Base-by-base conservation (phyloP, 352 stramenopile genomes). In the Peronospora destructor region DNA sequence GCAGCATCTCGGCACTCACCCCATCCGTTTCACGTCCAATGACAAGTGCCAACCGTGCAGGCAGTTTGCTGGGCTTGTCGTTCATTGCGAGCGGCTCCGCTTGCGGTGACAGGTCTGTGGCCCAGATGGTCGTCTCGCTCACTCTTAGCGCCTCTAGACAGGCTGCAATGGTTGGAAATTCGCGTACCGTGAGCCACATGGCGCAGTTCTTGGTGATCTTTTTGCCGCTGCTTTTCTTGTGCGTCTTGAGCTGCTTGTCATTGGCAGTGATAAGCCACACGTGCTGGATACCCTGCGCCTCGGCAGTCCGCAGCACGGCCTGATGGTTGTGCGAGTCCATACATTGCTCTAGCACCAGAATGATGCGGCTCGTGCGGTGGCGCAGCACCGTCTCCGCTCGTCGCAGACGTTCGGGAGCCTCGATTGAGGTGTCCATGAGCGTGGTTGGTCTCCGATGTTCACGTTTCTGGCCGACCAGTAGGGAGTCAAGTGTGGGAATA, bases 1-100 rank as follows among this genome's bases (percentile, higher is more conserved):
- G 52, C 30, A 97, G 71, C 76, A 98, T 95, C 61, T 96, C 84
- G 10, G 47, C 44, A 33, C 84, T 94, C 45, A 95, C 90, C 28
- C 92, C 92, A 52, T 96, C 86, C 13, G 74, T 90, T 68, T 98
- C 92, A 0, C 89, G 92, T 25, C 92, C 92, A 55, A 98, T 96
- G 11, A 97, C 87, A 49, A 98, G 68, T 6, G 92, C 92, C 13
- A 98, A 61, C 45, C 87, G 91, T 1, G 77, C 42, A 8, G 92
- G 92, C 40, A 97, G 68, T 9, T 74, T 56, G 50, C 26, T 57
- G 29, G 84, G 76, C 34, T 76, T 83, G 35, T 43, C 48, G n/a
- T 49, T 45, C 6, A 33, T 36, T 4, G 49, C 70, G 5, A 91
- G 53, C 21, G 71, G 51, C 40, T 85, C 48, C 0, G 85, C 85